Percentiles rank a stretch among this genome's conserved stretches.
phyloP scores from a whole-genome alignment of 345 rosid genomes.

The Draba incana region DNA sequence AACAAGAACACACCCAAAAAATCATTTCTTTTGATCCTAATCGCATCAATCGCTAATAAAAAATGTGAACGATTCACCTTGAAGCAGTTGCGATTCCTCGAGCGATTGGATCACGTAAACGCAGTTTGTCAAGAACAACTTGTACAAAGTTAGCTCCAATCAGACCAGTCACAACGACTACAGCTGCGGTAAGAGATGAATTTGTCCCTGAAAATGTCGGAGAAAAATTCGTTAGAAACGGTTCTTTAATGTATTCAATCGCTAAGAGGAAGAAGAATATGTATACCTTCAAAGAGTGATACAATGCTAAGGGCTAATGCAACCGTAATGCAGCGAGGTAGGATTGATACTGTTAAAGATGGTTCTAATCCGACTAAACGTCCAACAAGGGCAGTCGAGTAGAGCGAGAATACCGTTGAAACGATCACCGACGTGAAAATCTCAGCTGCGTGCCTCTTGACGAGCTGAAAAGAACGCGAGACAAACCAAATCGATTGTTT shows the following conservation, averaged over 20 bases:
- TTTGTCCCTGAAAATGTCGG: constrained; percentile 63
- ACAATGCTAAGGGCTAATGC: constrained; percentile 96
- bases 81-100: constrained; percentile 95
- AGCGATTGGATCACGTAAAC: constrained; percentile 81
- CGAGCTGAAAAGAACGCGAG: constrained; percentile 62
- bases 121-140: constrained; percentile 70
- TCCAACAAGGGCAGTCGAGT: constrained; percentile 86
- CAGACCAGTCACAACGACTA: constrained; percentile 89
- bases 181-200: constrained; percentile 94
- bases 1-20: background rate
- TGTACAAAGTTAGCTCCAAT: constrained; percentile 91
- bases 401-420: constrained; percentile 81
- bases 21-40: constrained; percentile 1
- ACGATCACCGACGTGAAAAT: constrained; percentile 84
- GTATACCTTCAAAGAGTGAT: constrained; percentile 80
- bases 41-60: background rate
- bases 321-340: constrained; percentile 92
- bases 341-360: constrained; percentile 71
- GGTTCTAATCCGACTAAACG: constrained; percentile 81
- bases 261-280: background rate
- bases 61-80: constrained; percentile 50
- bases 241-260: constrained; percentile 21
- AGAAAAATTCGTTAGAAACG: background rate
- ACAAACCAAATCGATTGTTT: constrained; percentile 1
- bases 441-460: constrained; percentile 93